Evolutionary conservation across 768 basidiomycete species (phyloP).

Genomic region (Phallus indusiatus): DNA sequence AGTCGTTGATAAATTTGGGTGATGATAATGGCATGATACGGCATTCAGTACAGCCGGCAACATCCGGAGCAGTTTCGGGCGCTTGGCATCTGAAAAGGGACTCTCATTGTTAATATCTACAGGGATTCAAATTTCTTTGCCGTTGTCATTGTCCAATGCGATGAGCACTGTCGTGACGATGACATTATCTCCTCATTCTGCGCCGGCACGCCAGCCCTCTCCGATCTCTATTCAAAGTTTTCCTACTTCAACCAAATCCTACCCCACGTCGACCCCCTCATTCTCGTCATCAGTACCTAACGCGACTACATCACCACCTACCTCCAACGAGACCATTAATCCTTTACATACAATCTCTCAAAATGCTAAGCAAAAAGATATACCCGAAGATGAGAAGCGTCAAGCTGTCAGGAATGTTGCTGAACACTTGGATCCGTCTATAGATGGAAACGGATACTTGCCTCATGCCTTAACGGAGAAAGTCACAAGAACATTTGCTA

Average conservation of each 20-base stretch:
- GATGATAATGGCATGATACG: neutral
- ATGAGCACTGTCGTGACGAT: conserved; percentile 5
- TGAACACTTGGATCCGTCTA: neutral
- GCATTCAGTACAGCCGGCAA: neutral
- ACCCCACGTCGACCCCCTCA: neutral
- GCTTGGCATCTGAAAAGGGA: neutral
- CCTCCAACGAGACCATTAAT: conserved; percentile 2
- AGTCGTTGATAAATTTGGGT: conserved; percentile 10
- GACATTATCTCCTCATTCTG: conserved; percentile 1
- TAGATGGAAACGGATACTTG: neutral
- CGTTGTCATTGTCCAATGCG: neutral
- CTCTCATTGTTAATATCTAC: too few species aligned
- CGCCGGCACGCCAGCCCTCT: neutral
- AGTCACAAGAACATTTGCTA: neutral
- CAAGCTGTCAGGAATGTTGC: neutral
- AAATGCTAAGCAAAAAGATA: neutral
- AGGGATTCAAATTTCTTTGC: too few species aligned
- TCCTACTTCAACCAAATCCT: conserved; percentile 3
- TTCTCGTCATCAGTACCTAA: conserved; percentile 1
- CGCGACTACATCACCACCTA: neutral
- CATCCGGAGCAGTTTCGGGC: neutral
- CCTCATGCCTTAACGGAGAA: neutral
- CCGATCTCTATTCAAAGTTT: neutral
- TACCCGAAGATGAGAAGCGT: neutral
- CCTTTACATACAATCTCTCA: conserved; percentile 3